Evolutionary conservation across 2,329 filamentous ascomycete species (phyloP), one percentile per base, ranked within the genome.

Genomic region (Pyrenophora teres): DNA sequence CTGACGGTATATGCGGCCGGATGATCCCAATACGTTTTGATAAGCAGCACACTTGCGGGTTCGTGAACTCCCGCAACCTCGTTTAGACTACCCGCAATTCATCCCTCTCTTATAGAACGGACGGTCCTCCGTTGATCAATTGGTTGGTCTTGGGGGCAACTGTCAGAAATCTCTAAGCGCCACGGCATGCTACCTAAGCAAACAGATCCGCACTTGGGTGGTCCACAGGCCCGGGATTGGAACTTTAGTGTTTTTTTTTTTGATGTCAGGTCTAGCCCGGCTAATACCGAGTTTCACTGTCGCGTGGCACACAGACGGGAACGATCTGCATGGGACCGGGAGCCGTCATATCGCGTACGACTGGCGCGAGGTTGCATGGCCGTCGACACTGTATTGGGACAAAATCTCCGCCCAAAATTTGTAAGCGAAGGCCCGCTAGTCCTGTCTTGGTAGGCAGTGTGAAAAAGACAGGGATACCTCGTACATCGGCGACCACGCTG

Each of bases 291-390:
- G 27, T 16, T 36, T 47, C 38, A 23, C 8, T 31, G 23, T 57
- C 50, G 48, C 49, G 49, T 54, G 45, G 50, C 46, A 40, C 46
- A 30, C 40, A 47, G 39, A 25, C 41, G 44, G 47, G 56, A 60
- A 45, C 35, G 53, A 46, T 43, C 42, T 51, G 37, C 50, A 40
- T 51, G 15, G 19, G 33, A 37, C 21, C 50, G 43, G 41, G 44
- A 46, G 48, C 51, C 35, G 33, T 48, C 16, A 12, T 13, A 30
- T 30, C 9, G 27, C 27, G 27, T 12, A 30, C 10, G 9, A 30
- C 27, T 30, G 23, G 23, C 23, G 6, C 8, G 23, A 46, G 19
- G 27, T 27, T 9, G 45, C 45, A 45, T 30, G 16, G 39, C 19
- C 12, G 49, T 39, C 19, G 31, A 30, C 32, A 30, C 51, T 45